phyloP scores from a whole-genome alignment of 495 filamentous ascomycete genomes.

The Aspergillus affinis region DNA sequence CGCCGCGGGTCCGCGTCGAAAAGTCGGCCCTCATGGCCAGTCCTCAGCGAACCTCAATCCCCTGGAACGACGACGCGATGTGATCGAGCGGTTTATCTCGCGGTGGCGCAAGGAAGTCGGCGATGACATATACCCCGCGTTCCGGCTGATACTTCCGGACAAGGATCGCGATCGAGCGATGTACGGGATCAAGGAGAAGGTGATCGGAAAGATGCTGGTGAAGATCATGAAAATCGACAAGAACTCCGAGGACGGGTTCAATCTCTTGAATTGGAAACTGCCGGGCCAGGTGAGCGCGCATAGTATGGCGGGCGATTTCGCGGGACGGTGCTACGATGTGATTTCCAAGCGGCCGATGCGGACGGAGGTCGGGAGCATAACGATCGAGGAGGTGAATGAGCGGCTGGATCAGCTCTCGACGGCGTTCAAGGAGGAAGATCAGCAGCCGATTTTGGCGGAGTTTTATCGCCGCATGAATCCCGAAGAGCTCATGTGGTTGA shows the following conservation, averaged over 20 bases:
- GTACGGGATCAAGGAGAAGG: conserved; percentile 93
- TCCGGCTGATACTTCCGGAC: conserved; percentile 88
- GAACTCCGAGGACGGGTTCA: conserved; percentile 83
- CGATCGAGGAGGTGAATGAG: conserved; percentile 85
- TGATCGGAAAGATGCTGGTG: conserved; percentile 83
- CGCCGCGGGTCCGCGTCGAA: conserved; percentile 44
- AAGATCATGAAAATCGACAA: conserved; percentile 91
- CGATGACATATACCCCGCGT: conserved; percentile 87
- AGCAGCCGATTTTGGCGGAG: conserved; percentile 71
- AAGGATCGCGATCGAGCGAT: conserved; percentile 91
- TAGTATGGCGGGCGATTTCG: conserved; percentile 84
- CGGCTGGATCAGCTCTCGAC: conserved; percentile 76
- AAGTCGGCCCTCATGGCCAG: conserved; percentile 56
- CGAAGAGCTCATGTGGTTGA: conserved; percentile 89
- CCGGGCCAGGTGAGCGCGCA: conserved; percentile 65
- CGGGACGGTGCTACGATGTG: conserved; percentile 81
- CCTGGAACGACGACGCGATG: conserved; percentile 76
- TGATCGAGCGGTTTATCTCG: conserved; percentile 87
- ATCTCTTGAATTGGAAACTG: conserved; percentile 89
- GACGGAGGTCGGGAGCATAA: conserved; percentile 70
- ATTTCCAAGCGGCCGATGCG: conserved; percentile 81
- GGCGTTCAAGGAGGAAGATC: conserved; percentile 75
- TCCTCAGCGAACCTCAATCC: conserved; percentile 59
- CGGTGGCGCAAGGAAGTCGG: conserved; percentile 88
- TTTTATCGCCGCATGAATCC: conserved; percentile 94